Evolutionary conservation across 768 basidiomycete species (phyloP).

Genomic region (Calocybe gangraenosa): DNA sequence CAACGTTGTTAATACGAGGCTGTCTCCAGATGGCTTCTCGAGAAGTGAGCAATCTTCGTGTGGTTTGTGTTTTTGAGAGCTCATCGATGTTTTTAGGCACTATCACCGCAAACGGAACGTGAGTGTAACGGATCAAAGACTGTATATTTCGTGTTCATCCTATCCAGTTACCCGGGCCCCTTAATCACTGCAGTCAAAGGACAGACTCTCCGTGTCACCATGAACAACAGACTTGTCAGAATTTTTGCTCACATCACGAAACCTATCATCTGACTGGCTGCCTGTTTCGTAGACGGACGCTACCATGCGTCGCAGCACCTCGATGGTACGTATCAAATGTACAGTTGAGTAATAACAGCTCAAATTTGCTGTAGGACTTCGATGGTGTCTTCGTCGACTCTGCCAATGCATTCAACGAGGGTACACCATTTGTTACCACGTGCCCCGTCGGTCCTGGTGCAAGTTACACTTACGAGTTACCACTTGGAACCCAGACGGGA

Average conservation of each 20-base stretch:
- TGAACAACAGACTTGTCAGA: conserved; percentile 40
- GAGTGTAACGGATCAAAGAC: not conserved
- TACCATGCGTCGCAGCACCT: conserved; percentile 26
- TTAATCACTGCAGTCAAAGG: conserved; percentile 40
- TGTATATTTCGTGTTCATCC: not conserved
- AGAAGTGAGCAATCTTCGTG: conserved; percentile 19
- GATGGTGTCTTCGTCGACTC: conserved; percentile 25
- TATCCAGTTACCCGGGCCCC: conserved; percentile 38
- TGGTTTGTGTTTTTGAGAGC: not conserved
- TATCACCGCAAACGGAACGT: conserved; percentile 21
- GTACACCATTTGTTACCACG: conserved; percentile 39
- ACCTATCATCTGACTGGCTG: no score
- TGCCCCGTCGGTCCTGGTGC: conserved; percentile 36
- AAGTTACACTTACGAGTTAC: conserved; percentile 33
- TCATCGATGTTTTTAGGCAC: conserved; percentile 13
- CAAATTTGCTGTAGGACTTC: conserved; percentile 16
- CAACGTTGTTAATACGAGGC: conserved; percentile 32
- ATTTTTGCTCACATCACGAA: not conserved
- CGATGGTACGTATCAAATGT: conserved; percentile 17
- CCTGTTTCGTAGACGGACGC: conserved; percentile 22
- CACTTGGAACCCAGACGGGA: conserved; percentile 32
- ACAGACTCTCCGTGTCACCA: conserved; percentile 36
- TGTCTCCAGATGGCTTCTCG: conserved; percentile 40
- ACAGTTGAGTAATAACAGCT: not conserved
- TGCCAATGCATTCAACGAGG: conserved; percentile 25